phyloP scores from a whole-genome alignment of 345 rosid genomes.

The Salix koriyanagi region DNA sequence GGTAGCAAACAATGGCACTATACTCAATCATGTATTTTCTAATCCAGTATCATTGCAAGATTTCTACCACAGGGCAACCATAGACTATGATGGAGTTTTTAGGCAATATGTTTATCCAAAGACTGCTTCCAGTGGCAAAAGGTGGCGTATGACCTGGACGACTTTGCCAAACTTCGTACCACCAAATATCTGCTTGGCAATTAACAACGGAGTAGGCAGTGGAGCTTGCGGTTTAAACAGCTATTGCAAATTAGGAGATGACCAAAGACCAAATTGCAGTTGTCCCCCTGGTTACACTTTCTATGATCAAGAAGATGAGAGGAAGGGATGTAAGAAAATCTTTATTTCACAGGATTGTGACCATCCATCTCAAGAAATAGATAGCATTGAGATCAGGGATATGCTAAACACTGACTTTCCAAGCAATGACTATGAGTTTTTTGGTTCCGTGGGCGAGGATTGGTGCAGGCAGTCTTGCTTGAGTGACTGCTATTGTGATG shows the following conservation, averaged over 20 bases:
- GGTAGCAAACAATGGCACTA: conserved; percentile 20
- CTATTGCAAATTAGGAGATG: conserved; percentile 34
- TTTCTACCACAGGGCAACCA: conserved; percentile 38
- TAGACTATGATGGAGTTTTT: conserved; percentile 59
- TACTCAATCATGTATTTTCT: conserved; percentile 1
- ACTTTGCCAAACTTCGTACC: conserved; percentile 19
- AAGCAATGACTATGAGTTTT: too few species aligned
- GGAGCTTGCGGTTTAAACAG: conserved; percentile 63
- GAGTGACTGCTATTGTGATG: conserved; percentile 53
- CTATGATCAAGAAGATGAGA: conserved; percentile 31
- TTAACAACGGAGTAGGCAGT: conserved; percentile 23
- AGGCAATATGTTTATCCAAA: conserved; percentile 53
- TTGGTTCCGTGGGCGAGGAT: too few species aligned
- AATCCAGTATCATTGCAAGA: conserved; percentile 6
- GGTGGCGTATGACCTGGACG: conserved; percentile 35
- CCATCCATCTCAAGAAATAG: conserved; percentile 24
- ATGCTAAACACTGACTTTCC: too few species aligned
- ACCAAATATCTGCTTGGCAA: conserved; percentile 30
- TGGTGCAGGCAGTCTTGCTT: conserved; percentile 3
- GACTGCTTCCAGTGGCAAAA: conserved; percentile 8
- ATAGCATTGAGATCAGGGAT: background rate
- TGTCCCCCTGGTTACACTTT: conserved; percentile 16
- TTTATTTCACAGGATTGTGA: conserved; percentile 38
- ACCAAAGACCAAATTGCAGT: conserved; percentile 39
- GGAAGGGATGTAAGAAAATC: conserved; percentile 38